Percentiles rank a stretch among this genome's conserved stretches.
Evolutionary conservation across 148 eudicot species (phyloP).

Genomic region (Cornus suecica): DNA sequence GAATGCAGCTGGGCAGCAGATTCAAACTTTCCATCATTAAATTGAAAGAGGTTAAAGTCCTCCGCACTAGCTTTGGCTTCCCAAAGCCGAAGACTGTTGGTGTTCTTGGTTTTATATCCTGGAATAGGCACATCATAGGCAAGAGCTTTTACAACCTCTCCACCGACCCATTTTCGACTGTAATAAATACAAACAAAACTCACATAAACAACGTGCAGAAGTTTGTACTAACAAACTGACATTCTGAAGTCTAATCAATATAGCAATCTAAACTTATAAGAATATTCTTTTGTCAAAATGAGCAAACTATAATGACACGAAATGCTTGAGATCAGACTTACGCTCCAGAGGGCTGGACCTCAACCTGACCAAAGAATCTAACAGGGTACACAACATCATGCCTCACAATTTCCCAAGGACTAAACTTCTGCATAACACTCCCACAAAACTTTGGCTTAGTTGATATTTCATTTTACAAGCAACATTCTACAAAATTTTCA

Average conservation of each 20-base stretch:
- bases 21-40: slow-evolving; percentile 93
- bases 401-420: slow-evolving; percentile 97
- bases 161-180: slow-evolving; percentile 94
- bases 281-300: background rate
- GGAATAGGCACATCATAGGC: slow-evolving; percentile 99
- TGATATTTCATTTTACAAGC: background rate
- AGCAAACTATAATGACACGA: background rate
- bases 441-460: slow-evolving; percentile 12
- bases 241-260: background rate
- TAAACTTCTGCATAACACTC: slow-evolving; percentile 71
- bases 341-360: slow-evolving; percentile 76
- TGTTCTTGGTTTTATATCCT: slow-evolving; percentile 92
- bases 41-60: slow-evolving; percentile 81
- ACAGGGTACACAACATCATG: slow-evolving; percentile 88
- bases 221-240: background rate
- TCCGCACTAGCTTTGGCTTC: slow-evolving; percentile 90
- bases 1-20: slow-evolving; percentile 87
- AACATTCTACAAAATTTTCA: slow-evolving; percentile 5
- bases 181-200: slow-evolving; percentile 14
- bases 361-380: slow-evolving; percentile 89
- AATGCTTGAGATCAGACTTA: slow-evolving; percentile 43
- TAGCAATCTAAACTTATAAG: background rate
- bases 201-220: background rate
- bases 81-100: slow-evolving; percentile 97
- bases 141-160: slow-evolving; percentile 85